phyloP scores from a whole-genome alignment of 768 basidiomycete genomes.

The Pleurotus djamor region DNA sequence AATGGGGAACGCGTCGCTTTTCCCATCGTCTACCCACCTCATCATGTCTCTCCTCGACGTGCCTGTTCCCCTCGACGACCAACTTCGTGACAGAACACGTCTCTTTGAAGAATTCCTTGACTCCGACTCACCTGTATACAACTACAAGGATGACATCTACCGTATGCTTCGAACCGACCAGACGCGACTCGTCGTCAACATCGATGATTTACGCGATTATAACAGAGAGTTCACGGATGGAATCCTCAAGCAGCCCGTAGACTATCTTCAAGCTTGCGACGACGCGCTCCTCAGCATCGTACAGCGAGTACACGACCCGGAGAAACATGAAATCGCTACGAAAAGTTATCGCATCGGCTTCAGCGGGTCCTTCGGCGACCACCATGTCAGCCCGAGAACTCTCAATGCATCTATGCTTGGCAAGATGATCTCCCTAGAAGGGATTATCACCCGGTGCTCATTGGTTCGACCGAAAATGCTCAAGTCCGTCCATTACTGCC shows the following conservation, averaged over 20 bases:
- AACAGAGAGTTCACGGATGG: conserved; percentile 87
- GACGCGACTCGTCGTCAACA: conserved; percentile 90
- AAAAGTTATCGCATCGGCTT: conserved; percentile 88
- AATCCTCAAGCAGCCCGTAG: conserved; percentile 83
- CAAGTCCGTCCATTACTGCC: conserved; percentile 93
- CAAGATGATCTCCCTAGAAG: conserved; percentile 96
- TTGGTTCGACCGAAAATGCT: conserved; percentile 99
- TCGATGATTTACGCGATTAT: conserved; percentile 94
- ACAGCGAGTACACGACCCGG: conserved; percentile 67
- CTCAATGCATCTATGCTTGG: conserved; percentile 86
- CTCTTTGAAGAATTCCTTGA: conserved; percentile 84
- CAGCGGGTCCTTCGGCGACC: conserved; percentile 96
- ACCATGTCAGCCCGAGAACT: conserved; percentile 94
- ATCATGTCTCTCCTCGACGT: conserved; percentile 52
- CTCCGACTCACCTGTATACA: conserved; percentile 63
- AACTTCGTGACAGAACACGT: conserved; percentile 72
- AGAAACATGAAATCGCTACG: conserved; percentile 79
- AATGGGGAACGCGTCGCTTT: conserved; percentile 9
- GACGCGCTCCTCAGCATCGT: conserved; percentile 76
- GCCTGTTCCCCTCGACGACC: conserved; percentile 64
- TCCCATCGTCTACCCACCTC: conserved; percentile 10
- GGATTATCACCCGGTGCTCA: conserved; percentile 97
- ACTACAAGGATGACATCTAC: conserved; percentile 83
- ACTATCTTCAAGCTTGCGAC: conserved; percentile 88
- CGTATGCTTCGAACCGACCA: conserved; percentile 81